Conservation (phyloP, 2,329 filamentous ascomycete genomes). For the Didymella sp. region DNA sequence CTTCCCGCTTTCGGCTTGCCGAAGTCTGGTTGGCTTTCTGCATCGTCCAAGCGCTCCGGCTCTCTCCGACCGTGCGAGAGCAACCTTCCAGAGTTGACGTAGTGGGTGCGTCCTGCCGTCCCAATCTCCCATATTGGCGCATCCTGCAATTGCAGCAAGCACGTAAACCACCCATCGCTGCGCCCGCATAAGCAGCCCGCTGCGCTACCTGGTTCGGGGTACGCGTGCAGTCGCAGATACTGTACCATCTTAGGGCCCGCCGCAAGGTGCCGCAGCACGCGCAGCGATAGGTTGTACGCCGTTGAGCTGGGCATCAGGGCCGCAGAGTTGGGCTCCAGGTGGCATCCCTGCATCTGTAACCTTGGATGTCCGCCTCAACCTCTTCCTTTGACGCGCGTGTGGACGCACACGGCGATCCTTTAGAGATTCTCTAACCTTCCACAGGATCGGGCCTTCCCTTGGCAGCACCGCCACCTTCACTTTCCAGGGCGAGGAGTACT, state of each 20-base stretch:
- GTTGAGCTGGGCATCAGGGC: constrained; percentile 24
- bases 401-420: constrained; percentile 6
- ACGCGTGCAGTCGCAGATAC: constrained; percentile 16
- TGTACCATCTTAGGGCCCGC: constrained; percentile 5
- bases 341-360: constrained; percentile 13
- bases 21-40: background rate
- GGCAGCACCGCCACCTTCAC: constrained; percentile 15
- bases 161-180: constrained; percentile 14
- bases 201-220: constrained; percentile 19
- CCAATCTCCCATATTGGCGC: constrained; percentile 14
- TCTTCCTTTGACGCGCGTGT: constrained; percentile 2
- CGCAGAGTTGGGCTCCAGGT: constrained; percentile 24
- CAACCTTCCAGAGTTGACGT: constrained; percentile 4
- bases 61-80: constrained; percentile 2
- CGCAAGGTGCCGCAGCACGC: constrained; percentile 18
- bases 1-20: constrained; percentile 8
- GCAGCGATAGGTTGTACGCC: constrained; percentile 9
- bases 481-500: constrained; percentile 1
- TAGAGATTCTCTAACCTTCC: constrained; percentile 12
- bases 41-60: constrained; percentile 2
- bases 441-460: constrained; percentile 9
- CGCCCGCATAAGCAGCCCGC: constrained; percentile 10
- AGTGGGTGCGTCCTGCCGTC: constrained; percentile 9
- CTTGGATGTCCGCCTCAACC: constrained; percentile 16
- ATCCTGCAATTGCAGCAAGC: constrained; percentile 3